Base-by-base conservation (phyloP, 2,329 filamentous ascomycete species). In the Sordariomycetes sp. region DNA sequence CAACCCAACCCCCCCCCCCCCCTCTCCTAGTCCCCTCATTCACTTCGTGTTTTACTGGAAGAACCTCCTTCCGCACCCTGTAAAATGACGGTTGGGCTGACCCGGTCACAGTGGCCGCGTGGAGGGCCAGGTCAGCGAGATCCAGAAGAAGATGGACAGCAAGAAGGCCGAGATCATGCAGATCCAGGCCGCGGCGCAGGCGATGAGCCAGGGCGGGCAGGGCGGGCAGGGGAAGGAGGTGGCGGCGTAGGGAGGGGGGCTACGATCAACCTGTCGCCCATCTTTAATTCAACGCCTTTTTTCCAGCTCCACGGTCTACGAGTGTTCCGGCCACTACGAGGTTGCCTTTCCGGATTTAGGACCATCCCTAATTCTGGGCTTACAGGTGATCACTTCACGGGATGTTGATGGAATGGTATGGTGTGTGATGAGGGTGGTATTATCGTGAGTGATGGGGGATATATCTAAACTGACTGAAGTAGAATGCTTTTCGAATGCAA, bases 151-250 rank as follows among this genome's bases (percentile, higher is more conserved):
- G 69, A 71, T 82, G 22, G 80, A 84, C 65, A 79, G 74, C 68
- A 81, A 82, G 71, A 82, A 81, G 71, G 71, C 70, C 28, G 79
- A 84, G 65, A 83, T 85, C 61, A 81, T 85, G 53, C 79, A 82
- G 64, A 64, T 75, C 10, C 81, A 84, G 65, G 69, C 76, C 12
- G 72, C 72, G 40, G 75, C 77, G 3, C 79, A 82, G 73, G 46
- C 46, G 66, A 64, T 53, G 64, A 58, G 65, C 65, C 46, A 50
- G 20, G 20, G 12, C 6, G n/a, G 2, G 4, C 46, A 50, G 22
- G 28, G 28, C 8, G 28, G 28, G 28, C n/a, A 74, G 64, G 69
- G 64, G 25, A 65, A 68, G 55, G 63, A 68, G 59, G 61, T 58
- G 6, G 50, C 50, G 35, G 55, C 51, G 50, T 63, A 54, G 61